Evolutionary conservation across 495 filamentous ascomycete genomes (phyloP).

Genomic region (Xylaria telfairii): DNA sequence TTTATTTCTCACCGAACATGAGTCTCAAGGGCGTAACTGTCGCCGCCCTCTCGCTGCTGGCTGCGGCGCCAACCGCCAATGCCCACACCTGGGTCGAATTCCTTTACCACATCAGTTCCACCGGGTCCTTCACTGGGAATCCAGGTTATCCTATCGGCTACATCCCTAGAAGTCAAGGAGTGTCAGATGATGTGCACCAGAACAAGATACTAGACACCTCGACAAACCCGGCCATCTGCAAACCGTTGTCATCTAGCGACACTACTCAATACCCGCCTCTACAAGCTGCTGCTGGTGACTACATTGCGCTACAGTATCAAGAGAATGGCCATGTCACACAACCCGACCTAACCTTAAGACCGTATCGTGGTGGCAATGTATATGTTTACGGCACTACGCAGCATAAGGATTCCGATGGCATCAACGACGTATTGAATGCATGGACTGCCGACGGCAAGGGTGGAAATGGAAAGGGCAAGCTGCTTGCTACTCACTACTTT

Average conservation of each 20-base stretch:
- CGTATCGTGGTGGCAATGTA: slow-evolving; percentile 72
- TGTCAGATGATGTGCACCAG: slow-evolving; percentile 53
- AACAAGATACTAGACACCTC: slow-evolving; percentile 49
- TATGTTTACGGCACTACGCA: slow-evolving; percentile 78
- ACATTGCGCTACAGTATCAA: slow-evolving; percentile 74
- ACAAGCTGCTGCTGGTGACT: slow-evolving; percentile 68
- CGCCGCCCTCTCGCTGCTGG: slow-evolving; percentile 38
- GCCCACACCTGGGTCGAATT: slow-evolving; percentile 85
- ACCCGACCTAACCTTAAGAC: slow-evolving; percentile 65
- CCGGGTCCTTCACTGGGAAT: slow-evolving; percentile 74
- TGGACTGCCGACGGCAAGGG: slow-evolving; percentile 82
- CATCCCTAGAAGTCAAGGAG: slow-evolving; percentile 54
- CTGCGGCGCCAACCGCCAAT: slow-evolving; percentile 44
- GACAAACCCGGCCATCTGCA: slow-evolving; percentile 45
- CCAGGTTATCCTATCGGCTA: slow-evolving; percentile 73
- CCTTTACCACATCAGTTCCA: slow-evolving; percentile 68
- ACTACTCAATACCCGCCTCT: slow-evolving; percentile 65
- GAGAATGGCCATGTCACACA: slow-evolving; percentile 90
- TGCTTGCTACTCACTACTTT: slow-evolving; percentile 75
- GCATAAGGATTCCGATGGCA: slow-evolving; percentile 61
- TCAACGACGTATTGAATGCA: slow-evolving; percentile 69
- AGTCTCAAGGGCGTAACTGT: slow-evolving; percentile 19
- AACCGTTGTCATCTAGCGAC: slow-evolving; percentile 59
- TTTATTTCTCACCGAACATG: slow-evolving; percentile 26
- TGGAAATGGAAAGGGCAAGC: slow-evolving; percentile 72